These are phyloP conservation scores for Hordeum vulgare DNA, from an alignment of 176 grass and related monocot species.

Conservation along the genomic window MorexV3_pseudomolecules_assembly NC_058518.1:278983357-278983856, in stretches of 20 bases:
- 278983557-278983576: too few relatives aligned
- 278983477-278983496: too few relatives aligned
- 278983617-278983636: background rate
- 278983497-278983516: too few relatives aligned
- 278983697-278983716: background rate
- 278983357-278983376: rapidly evolving
- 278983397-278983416: too few relatives aligned
- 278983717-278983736: background rate
- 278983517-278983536: too few relatives aligned
- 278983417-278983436: rapidly evolving
- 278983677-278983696: conserved; percentile 5
- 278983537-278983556: too few relatives aligned
- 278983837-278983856: background rate
- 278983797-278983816: too few relatives aligned
- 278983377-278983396: too few relatives aligned
- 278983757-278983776: background rate
- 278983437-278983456: too few relatives aligned
- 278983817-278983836: background rate
- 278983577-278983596: too few relatives aligned
- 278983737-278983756: rapidly evolving
- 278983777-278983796: background rate
- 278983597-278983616: too few relatives aligned
- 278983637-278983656: background rate
- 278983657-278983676: background rate
- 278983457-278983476: too few relatives aligned